Base-by-base conservation (phyloP, 164 flowering plant species). In the Paratinospora sagittata region DNA sequence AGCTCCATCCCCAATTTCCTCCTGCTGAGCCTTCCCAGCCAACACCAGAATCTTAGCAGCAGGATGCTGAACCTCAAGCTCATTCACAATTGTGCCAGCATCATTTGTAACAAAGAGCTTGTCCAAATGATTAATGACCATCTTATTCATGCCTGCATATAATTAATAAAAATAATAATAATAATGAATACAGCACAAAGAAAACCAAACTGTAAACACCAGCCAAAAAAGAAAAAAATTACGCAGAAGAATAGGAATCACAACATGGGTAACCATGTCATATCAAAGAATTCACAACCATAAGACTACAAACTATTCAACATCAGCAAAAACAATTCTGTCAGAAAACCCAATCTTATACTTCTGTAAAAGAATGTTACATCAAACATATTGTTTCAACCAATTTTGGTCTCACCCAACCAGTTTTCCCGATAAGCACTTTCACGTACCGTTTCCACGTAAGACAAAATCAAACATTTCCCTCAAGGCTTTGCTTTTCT, bases 1-100 rank as follows among this genome's bases (percentile, higher is more conserved):
- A 60, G 98, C 97, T 43, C 98, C 98, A 82, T 94, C 98, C 0
- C 98, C 98, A 63, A 94, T 92, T 76, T 94, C 98, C 72, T 94
- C 98, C 49, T 92, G 98, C 66, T 94, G 98, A 17, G 98, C 98
- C 78, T 89, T 92, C 41, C 85, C 89, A 26, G 97, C 98, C 66
- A 92, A 84, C 33, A 94, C 98, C 83, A 94, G 75, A 65, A 94
- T 65, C 78, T 92, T 94, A 76, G 98, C 98, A 0, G 98, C 97
- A 69, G 97, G 98, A 72, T 94, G 97, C 80, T 94, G 98, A 69
- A 94, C 89, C 82, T 92, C 98, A 41, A 94, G 93, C 73, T 94
- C 98, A 81, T 81, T 94, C 27, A 94, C 97, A 73, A 94, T 94
- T 5, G 98, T 94, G 11, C 83, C 95, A 73, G 97, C 97, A 81